Conservation (phyloP, 352 stramenopile genomes). For the Globisporangium uncinulatum region DNA sequence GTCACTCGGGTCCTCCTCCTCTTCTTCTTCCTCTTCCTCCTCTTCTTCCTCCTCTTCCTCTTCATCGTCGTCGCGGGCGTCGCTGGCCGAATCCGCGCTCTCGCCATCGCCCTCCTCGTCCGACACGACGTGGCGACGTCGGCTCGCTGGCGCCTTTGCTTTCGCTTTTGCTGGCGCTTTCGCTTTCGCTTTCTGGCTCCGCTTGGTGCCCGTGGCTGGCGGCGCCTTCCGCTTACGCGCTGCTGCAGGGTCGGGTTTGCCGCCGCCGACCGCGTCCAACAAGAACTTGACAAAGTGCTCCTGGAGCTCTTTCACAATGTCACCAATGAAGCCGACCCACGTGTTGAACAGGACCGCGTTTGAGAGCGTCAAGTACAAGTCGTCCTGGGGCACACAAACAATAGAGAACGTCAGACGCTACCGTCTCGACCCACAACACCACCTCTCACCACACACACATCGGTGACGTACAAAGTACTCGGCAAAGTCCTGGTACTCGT, state of each 20-base stretch:
- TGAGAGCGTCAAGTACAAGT: constrained; percentile 68
- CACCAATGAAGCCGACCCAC: constrained; percentile 53
- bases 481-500: constrained; percentile 54
- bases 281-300: constrained; percentile 74
- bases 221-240: constrained; percentile 6
- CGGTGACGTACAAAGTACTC: constrained; percentile 64
- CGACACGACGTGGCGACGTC: constrained; percentile 16
- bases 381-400: constrained; percentile 26
- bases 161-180: constrained; percentile 5
- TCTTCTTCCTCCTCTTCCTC: constrained; percentile 42
- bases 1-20: constrained; percentile 21
- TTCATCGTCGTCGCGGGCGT: constrained; percentile 54
- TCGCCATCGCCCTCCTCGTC: constrained; percentile 49
- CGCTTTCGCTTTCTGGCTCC: not conserved
- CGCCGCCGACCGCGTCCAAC: constrained; percentile 41
- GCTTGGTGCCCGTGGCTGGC: not conserved
- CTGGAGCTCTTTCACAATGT: constrained; percentile 57
- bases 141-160: constrained; percentile 10
- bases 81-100: constrained; percentile 35
- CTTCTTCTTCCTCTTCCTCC: constrained; percentile 25
- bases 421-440: not conserved
- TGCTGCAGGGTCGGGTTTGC: constrained; percentile 17
- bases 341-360: constrained; percentile 82
- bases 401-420: constrained; percentile 6
- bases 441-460: not conserved